Base-by-base conservation (phyloP, 441 rosid genomes). In the Adansonia rubrostipa region DNA sequence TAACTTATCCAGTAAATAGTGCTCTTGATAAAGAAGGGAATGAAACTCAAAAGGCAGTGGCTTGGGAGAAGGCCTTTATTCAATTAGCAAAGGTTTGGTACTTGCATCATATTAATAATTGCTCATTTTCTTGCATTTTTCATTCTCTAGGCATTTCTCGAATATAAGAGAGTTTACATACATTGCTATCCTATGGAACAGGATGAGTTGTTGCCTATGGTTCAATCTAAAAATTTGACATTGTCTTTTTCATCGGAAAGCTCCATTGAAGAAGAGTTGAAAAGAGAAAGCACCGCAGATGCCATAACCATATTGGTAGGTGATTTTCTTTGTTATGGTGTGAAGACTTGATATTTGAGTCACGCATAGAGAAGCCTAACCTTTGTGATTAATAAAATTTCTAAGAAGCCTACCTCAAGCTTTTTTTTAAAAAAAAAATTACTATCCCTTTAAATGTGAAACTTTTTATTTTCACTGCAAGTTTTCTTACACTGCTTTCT, bases 221-320 rank as follows among this genome's bases (percentile, higher is more conserved):
- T 84, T 75, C 86, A 82, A 80, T 84, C 90, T 51, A 92, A 87
- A 84, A 86, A 88, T 77, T 88, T 96, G 78, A 87, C 94, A 33
- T 97, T 94, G 75, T 84, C 98, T 63, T 96, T 93, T 85, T 96
- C 99, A 50, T 96, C 98, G 71, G 99, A 96, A 89, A 92, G 97
- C 78, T 96, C 99, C 78, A 85, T 96, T 54, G 99, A 94, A 87
- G 97, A 96, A 85, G 99, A 96, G 81, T 74, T 96, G 77, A 94
- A 94, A 89, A 90, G 99, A 87, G 98, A 96, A 80, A 96, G 99
- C 83, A 91, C 98, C 73, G 98, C 99, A 64, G 98, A 96, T 91
- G 97, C 80, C 79, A 85, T 94, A 84, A 96, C 99, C 76, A 96
- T 96, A 88, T 77, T 90, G 81, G 99, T 96, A 80, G 77, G 85